Evolutionary conservation across 1,139 yeast species (phyloP).

Genomic region (Diutina pseudorugosa): DNA sequence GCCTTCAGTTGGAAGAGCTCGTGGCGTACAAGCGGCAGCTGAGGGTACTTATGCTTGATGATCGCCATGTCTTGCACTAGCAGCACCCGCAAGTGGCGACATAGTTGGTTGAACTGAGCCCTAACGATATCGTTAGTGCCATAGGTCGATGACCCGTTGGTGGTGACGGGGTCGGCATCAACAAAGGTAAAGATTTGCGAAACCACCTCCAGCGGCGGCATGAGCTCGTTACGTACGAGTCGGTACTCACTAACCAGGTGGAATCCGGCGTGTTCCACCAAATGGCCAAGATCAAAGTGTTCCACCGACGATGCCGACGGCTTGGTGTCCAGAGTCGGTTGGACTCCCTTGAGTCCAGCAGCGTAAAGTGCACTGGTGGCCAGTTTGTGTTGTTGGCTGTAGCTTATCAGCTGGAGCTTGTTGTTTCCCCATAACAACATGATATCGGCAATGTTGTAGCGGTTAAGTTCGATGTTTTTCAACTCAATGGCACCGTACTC

Average conservation of each 20-base stretch:
- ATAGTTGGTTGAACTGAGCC: constrained; percentile 4
- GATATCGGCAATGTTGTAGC: not conserved
- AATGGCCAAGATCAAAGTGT: constrained; percentile 8
- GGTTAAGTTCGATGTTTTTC: not conserved
- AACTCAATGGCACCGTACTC: constrained; percentile 12
- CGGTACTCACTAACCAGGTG: constrained; percentile 11
- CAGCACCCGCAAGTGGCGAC: constrained; percentile 14
- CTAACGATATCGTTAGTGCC: not conserved
- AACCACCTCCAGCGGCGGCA: constrained; percentile 19
- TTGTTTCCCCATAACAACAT: constrained; percentile 18
- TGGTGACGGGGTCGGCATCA: constrained; percentile 6
- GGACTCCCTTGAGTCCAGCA: constrained; percentile 12
- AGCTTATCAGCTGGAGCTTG: constrained; percentile 14
- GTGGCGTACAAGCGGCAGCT: constrained; percentile 16
- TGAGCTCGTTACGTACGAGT: constrained; percentile 13
- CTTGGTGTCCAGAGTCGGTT: constrained; percentile 13
- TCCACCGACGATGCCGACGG: constrained; percentile 9
- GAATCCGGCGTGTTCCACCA: constrained; percentile 18
- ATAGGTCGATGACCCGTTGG: not conserved
- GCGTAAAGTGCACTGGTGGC: constrained; percentile 14
- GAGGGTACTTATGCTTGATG: constrained; percentile 15
- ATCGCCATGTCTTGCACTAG: constrained; percentile 25
- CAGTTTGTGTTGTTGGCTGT: constrained; percentile 19
- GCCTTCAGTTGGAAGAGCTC: constrained; percentile 16
- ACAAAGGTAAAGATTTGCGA: constrained; percentile 20